Conservation (phyloP, 202 grass and related monocot genomes). For the Zizania palustris region DNA sequence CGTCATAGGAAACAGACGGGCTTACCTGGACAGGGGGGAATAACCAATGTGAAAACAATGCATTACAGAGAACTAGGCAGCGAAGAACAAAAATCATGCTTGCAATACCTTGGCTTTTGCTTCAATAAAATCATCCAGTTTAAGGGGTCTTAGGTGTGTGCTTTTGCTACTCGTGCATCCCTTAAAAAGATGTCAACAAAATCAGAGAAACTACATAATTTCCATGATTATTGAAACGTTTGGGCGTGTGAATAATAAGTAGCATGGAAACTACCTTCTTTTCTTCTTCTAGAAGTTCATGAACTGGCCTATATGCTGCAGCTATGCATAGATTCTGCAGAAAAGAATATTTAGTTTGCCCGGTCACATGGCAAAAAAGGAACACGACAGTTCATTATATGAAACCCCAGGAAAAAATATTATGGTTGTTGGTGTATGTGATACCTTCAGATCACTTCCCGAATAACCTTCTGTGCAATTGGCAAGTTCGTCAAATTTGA, state of each 20-base stretch:
- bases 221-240: constrained; percentile 14
- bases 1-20: constrained; percentile 79
- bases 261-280: constrained; percentile 52
- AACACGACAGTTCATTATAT: constrained; percentile 8
- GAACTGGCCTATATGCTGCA: constrained; percentile 91
- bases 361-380: constrained; percentile 17
- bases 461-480: constrained; percentile 95
- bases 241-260: constrained; percentile 15
- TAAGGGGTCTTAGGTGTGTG: constrained; percentile 60
- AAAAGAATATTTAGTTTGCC: constrained; percentile 34
- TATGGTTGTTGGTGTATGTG: constrained; percentile 7
- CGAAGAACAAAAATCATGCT: constrained; percentile 2
- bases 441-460: constrained; percentile 94
- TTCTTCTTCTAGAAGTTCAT: constrained; percentile 89
- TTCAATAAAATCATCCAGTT: constrained; percentile 87
- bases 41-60: constrained; percentile 28
- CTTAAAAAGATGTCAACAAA: constrained; percentile 50
- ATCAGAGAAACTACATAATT: background rate
- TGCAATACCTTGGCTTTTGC: constrained; percentile 86
- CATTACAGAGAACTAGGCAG: background rate
- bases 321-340: constrained; percentile 88
- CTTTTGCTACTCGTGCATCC: constrained; percentile 41
- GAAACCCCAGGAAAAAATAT: constrained; percentile 24
- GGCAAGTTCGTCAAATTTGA: constrained; percentile 79
- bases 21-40: constrained; percentile 61